Evolutionary conservation across 2,329 filamentous ascomycete genomes (phyloP).

Genomic region (Ilyonectria mors-panacis): DNA sequence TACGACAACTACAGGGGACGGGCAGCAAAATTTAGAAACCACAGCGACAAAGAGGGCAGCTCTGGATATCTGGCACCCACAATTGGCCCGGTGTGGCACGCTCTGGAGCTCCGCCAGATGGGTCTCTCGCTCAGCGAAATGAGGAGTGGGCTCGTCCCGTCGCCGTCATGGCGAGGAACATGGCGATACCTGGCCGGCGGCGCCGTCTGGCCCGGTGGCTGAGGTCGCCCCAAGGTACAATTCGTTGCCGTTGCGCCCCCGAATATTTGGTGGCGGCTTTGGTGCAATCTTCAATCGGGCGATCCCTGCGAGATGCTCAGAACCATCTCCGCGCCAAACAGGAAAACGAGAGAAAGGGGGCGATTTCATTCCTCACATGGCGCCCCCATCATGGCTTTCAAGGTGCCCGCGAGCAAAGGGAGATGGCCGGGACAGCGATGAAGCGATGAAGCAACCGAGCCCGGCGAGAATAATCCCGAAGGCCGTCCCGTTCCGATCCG

Average conservation of each 20-base stretch:
- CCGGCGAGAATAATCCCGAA: background rate
- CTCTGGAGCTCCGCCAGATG: conserved; percentile 10
- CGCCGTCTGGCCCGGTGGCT: background rate
- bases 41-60: conserved; percentile 7
- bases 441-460: background rate
- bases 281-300: conserved; percentile 36
- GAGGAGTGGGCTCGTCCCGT: conserved; percentile 40
- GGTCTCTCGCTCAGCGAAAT: conserved; percentile 42
- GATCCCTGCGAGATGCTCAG: conserved; percentile 11
- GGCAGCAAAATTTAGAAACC: conserved; percentile 15
- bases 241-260: conserved; percentile 18
- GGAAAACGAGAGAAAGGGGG: conserved; percentile 19
- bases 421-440: conserved; percentile 23
- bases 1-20: conserved; percentile 21
- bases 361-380: background rate
- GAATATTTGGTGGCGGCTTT: conserved; percentile 27
- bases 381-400: background rate
- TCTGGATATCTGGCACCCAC: conserved; percentile 33
- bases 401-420: no score
- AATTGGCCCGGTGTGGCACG: conserved; percentile 38
- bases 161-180: conserved; percentile 18
- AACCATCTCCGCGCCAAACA: background rate
- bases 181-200: conserved; percentile 16
- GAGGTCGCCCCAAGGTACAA: conserved; percentile 23
- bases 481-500: conserved; percentile 41